phyloP scores from a whole-genome alignment of 106 monocot species.

The Dioscorea alata region DNA sequence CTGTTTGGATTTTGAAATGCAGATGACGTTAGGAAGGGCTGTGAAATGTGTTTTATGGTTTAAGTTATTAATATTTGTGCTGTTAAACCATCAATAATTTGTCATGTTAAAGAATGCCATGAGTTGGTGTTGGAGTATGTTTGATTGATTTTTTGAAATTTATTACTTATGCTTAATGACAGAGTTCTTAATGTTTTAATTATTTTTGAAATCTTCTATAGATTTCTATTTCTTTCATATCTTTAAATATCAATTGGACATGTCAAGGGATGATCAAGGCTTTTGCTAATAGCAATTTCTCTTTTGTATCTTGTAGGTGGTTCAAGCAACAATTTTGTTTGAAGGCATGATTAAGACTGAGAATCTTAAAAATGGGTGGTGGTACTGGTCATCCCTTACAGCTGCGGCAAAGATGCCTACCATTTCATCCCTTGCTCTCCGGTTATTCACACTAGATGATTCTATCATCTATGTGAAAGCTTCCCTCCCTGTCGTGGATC shows the following conservation, averaged over 20 bases:
- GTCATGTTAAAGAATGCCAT: too few species aligned
- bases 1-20: too few species aligned
- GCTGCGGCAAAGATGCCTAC: constrained; percentile 72
- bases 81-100: too few species aligned
- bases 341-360: constrained; percentile 84
- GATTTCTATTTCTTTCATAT: too few species aligned
- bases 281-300: not conserved
- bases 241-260: not conserved
- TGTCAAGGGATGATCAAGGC: not conserved
- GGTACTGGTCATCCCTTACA: constrained; percentile 91
- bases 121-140: too few species aligned
- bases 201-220: too few species aligned
- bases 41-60: too few species aligned
- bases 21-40: too few species aligned
- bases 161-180: too few species aligned
- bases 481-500: constrained; percentile 13
- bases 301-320: constrained; percentile 44
- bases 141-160: too few species aligned
- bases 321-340: constrained; percentile 69
- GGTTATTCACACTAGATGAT: constrained; percentile 74
- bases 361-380: constrained; percentile 70
- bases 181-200: too few species aligned
- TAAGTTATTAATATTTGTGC: too few species aligned
- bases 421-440: constrained; percentile 73
- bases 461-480: constrained; percentile 67